A percentile compares a stretch with the other conserved stretches of the same genome.
phyloP scores from a whole-genome alignment of 768 basidiomycete species.

The Obba rivulosa region DNA sequence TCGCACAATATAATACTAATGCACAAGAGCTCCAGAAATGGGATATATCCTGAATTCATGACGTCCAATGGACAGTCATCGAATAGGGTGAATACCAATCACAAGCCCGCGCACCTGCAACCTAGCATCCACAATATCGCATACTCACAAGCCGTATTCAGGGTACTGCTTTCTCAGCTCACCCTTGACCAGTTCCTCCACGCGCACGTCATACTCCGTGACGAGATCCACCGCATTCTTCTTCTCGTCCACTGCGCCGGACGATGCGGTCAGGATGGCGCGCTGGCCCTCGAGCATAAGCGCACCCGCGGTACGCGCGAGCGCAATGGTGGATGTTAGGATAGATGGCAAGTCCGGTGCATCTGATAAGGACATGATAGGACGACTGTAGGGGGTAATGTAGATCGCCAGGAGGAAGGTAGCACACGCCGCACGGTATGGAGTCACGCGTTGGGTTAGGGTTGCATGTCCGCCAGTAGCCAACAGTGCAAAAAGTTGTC shows the following conservation, averaged over 20 bases:
- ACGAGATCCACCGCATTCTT: conserved; percentile 94
- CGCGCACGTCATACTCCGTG: conserved; percentile 89
- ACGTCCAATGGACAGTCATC: too few relatives aligned
- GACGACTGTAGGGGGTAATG: neutral
- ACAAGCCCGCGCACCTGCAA: neutral
- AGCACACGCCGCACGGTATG: too few relatives aligned
- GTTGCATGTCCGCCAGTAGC: too few relatives aligned
- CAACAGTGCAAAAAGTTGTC: too few relatives aligned
- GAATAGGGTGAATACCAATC: neutral
- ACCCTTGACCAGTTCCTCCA: conserved; percentile 78
- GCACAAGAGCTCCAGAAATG: neutral
- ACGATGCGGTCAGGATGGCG: conserved; percentile 50
- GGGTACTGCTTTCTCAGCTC: conserved; percentile 67
- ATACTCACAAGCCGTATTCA: conserved; percentile 72
- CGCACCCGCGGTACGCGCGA: conserved; percentile 71
- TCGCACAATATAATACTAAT: neutral
- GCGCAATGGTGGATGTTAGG: conserved; percentile 60
- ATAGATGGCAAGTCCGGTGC: conserved; percentile 50
- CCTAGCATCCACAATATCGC: too few relatives aligned
- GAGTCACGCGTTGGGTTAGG: too few relatives aligned
- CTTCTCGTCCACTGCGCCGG: conserved; percentile 66
- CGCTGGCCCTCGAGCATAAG: conserved; percentile 74
- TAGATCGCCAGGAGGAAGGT: too few relatives aligned
- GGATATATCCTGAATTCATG: neutral
- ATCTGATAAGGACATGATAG: neutral